These are phyloP conservation scores for Quercus phellos DNA, from an alignment of 331 rosid species.

Conservation along the genomic window DNA sequence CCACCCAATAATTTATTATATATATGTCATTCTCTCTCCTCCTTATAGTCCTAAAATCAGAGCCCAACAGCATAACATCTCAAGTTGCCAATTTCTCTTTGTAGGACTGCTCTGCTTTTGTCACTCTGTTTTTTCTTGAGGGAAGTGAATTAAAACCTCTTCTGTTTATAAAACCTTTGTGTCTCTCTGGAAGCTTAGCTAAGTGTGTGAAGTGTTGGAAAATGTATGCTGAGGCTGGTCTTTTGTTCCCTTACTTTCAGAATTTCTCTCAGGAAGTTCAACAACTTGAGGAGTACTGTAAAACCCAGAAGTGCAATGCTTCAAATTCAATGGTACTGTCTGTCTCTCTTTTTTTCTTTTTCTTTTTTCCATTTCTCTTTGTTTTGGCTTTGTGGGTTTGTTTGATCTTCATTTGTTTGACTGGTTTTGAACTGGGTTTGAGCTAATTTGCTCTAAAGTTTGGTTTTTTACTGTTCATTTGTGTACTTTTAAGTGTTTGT, in stretches of 20 bases:
- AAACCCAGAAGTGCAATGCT: constrained; percentile 49
- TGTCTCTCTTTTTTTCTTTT: neutral
- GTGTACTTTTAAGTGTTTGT: neutral
- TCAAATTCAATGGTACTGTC: constrained; percentile 53
- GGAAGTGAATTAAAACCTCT: neutral
- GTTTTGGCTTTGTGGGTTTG: constrained; percentile 3
- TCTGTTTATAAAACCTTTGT: neutral
- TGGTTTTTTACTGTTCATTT: neutral
- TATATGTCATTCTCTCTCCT: constrained; percentile 31
- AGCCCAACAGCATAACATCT: neutral
- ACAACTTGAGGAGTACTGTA: constrained; percentile 82
- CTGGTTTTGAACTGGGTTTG: constrained; percentile 17
- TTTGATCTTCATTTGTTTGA: constrained; percentile 33
- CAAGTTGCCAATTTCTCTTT: neutral
- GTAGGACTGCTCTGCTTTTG: constrained; percentile 22
- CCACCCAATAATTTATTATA: constrained; percentile 23
- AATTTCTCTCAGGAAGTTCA: constrained; percentile 72
- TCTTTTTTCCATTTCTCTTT: neutral
- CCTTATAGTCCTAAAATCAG: neutral
- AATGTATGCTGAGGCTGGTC: constrained; percentile 82
- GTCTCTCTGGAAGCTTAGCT: constrained; percentile 11
- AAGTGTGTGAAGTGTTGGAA: constrained; percentile 15
- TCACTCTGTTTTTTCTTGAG: constrained; percentile 6
- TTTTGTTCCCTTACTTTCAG: constrained; percentile 68
- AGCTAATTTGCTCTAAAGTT: constrained; percentile 12